A percentile compares a stretch with the other conserved stretches of the same genome.
phyloP scores from a whole-genome alignment of 371 early-diverging fungal genomes.

The Caulochytrium protostelioides region DNA sequence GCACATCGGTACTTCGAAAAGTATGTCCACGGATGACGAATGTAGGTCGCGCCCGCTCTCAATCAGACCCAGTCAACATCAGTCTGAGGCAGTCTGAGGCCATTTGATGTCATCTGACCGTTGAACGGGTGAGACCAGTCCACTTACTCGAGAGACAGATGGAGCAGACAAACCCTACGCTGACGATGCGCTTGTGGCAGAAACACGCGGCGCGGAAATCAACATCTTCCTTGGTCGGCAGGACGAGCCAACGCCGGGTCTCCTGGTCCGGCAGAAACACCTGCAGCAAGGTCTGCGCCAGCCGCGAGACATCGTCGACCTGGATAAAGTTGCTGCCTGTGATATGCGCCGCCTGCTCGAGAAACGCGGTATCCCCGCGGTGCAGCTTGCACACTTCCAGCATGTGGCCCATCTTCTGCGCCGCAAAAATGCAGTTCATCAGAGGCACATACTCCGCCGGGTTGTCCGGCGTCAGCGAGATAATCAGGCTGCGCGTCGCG shows the following conservation, averaged over 20 bases:
- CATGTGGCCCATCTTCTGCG: slow-evolving; percentile 53
- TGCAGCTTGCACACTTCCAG: slow-evolving; percentile 12
- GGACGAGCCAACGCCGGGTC: slow-evolving; percentile 39
- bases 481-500: slow-evolving; percentile 57
- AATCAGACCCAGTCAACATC: not conserved
- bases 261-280: slow-evolving; percentile 62
- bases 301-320: slow-evolving; percentile 27
- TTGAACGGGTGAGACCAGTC: not conserved
- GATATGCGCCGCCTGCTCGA: slow-evolving; percentile 78
- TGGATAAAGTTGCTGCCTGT: slow-evolving; percentile 67
- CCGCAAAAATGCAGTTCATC: slow-evolving; percentile 92
- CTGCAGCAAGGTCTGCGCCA: slow-evolving; percentile 45
- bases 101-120: not conserved
- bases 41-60: no score
- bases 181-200: slow-evolving; percentile 76
- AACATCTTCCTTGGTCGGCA: slow-evolving; percentile 56
- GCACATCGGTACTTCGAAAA: no score
- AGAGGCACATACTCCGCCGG: slow-evolving; percentile 75
- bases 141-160: slow-evolving; percentile 80
- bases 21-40: no score
- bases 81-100: not conserved
- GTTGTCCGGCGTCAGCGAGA: slow-evolving; percentile 67
- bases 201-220: slow-evolving; percentile 92
- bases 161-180: slow-evolving; percentile 84
- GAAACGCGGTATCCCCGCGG: slow-evolving; percentile 56